Base-by-base conservation (phyloP, 1,284 basidiomycete species). In the Cryptococcus amylolentus region DNA sequence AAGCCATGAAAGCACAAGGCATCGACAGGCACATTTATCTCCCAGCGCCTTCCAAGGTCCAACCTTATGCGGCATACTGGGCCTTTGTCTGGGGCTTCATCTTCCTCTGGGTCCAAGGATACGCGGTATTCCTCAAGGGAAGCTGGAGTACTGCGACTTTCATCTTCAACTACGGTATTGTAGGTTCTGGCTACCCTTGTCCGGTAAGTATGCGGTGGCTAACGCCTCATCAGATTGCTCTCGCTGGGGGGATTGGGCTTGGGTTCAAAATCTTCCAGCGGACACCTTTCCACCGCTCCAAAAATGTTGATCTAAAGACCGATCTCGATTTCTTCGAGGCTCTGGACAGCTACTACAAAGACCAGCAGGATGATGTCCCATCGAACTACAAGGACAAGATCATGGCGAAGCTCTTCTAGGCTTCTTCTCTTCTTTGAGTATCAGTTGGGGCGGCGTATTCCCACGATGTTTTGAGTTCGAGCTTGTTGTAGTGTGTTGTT, bases 91-190 rank as follows among this genome's bases (percentile, higher is more conserved):
- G 62, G 64, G 60, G 58, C 14, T 44, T 46, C 9, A 35, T 69
- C 28, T 60, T 62, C 51, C 44, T 67, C 39, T 49, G 58, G 46
- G 52, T 67, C 45, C 58, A 61, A 27, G 64, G 68, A 9, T 68
- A 62, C 54, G 26, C 56, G 13, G 63, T 68, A 27, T 67, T 69
- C 59, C 38, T 64, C 14, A 53, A 51, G 14, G 66, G 66, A 8
- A 48, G 46, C 18, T 68, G 62, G 61, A 45, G 52, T 37, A 58
- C 61, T 26, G 58, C 60, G 18, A 62, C 58, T 35, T 66, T 68
- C 52, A 59, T 67, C 60, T 67, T 69, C 60, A 52, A 60, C 45
- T 65, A 65, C 39, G 62, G 62, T 42, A 63, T 63, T 39, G 61
- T 62, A 44, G 57, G 61, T 62, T 4, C 18, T 6, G 8, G 23